Percentiles rank a stretch among this genome's conserved stretches.
phyloP scores from a whole-genome alignment of 2,329 filamentous ascomycete genomes.

The Graphiopsis chlorocephala region DNA sequence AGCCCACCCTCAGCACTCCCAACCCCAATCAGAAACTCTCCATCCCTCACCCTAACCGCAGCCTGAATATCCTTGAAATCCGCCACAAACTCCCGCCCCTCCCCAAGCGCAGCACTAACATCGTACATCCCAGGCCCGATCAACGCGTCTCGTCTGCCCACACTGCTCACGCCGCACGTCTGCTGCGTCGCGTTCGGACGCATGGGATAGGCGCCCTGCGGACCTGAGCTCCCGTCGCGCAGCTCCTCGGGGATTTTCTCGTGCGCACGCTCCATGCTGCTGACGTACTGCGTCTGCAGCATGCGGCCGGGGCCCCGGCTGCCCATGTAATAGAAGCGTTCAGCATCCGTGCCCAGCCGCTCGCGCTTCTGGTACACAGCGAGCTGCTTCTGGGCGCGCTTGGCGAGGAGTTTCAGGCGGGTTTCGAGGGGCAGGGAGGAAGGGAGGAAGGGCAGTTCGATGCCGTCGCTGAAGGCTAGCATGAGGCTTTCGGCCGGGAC shows the following conservation, averaged over 20 bases:
- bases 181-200: slow-evolving; percentile 34
- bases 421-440: slow-evolving; percentile 35
- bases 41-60: slow-evolving; percentile 44
- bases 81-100: slow-evolving; percentile 38
- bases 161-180: slow-evolving; percentile 46
- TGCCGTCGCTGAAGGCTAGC: slow-evolving; percentile 48
- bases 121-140: slow-evolving; percentile 27
- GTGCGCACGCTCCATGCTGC: slow-evolving; percentile 39
- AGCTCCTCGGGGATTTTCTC: slow-evolving; percentile 35
- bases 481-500: slow-evolving; percentile 44
- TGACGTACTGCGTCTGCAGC: slow-evolving; percentile 45
- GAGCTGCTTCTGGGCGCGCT: slow-evolving; percentile 44
- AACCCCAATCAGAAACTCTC: slow-evolving; percentile 47
- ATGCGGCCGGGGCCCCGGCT: slow-evolving; percentile 39
- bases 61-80: slow-evolving; percentile 39
- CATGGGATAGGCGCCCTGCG: slow-evolving; percentile 39
- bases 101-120: slow-evolving; percentile 21
- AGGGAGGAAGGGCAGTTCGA: slow-evolving; percentile 44
- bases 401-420: slow-evolving; percentile 40
- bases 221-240: slow-evolving; percentile 25
- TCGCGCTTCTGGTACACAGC: slow-evolving; percentile 45
- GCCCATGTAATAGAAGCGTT: slow-evolving; percentile 32
- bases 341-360: slow-evolving; percentile 19
- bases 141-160: slow-evolving; percentile 38
- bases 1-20: slow-evolving; percentile 39